Evolutionary conservation across 1,284 basidiomycete genomes (phyloP).

Genomic region (Ceratobasidium papillatum): DNA sequence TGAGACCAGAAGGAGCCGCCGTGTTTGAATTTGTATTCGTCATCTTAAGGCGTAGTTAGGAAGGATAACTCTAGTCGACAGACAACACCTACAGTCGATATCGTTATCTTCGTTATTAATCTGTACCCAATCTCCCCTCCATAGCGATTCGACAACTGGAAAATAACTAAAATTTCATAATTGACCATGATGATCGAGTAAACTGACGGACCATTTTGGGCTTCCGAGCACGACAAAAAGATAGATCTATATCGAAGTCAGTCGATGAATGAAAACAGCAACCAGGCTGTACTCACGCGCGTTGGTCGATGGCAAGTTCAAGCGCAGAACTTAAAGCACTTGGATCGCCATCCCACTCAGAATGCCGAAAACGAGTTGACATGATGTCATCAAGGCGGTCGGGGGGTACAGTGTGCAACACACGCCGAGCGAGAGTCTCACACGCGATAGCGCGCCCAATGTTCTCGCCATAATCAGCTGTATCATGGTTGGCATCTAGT

Average conservation of each 20-base stretch:
- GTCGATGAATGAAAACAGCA: conserved; percentile 47
- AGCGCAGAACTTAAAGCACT: conserved; percentile 79
- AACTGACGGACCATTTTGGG: conserved; percentile 73
- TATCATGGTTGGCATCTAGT: conserved; percentile 70
- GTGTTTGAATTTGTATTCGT: conserved; percentile 64
- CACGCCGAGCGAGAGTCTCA: conserved; percentile 85
- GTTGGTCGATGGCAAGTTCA: conserved; percentile 85
- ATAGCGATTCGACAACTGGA: conserved; percentile 62
- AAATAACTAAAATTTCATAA: background rate
- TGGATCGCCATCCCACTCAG: conserved; percentile 77
- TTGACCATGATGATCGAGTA: background rate
- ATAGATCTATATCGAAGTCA: conserved; percentile 63
- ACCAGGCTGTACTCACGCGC: conserved; percentile 62
- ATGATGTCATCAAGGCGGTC: conserved; percentile 76
- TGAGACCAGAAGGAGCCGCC: conserved; percentile 70
- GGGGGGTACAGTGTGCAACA: conserved; percentile 71
- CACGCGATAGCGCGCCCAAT: conserved; percentile 82
- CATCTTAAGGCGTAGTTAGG: conserved; percentile 57
- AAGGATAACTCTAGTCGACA: background rate
- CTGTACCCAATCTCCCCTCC: conserved; percentile 85
- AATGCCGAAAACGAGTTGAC: conserved; percentile 78
- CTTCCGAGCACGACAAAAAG: conserved; percentile 88
- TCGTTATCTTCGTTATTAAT: conserved; percentile 73
- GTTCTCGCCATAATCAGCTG: conserved; percentile 89
- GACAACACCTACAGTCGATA: conserved; percentile 67